Percentiles rank a stretch among this genome's conserved stretches.
Evolutionary conservation across 352 stramenopile genomes (phyloP).

Genomic region (Phytophthora pistaciae): DNA sequence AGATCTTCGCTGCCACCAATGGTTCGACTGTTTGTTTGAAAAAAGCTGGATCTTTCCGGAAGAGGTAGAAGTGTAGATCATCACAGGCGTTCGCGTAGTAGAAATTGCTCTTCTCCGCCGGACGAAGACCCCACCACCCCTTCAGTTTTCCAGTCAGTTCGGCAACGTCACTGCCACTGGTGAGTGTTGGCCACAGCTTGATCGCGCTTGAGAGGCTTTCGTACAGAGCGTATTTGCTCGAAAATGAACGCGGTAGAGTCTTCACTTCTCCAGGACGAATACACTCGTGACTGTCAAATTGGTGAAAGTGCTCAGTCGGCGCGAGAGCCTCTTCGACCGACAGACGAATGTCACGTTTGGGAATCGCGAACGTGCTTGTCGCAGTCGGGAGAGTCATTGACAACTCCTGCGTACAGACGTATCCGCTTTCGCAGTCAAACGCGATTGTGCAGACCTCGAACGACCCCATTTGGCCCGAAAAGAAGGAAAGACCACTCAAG

Average conservation of each 20-base stretch:
- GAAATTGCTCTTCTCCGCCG: conserved; percentile 34
- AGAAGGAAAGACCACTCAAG: conserved; percentile 22
- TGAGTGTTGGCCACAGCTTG: conserved; percentile 41
- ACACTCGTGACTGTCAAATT: conserved; percentile 46
- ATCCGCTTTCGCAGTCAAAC: conserved; percentile 32
- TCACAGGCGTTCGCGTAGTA: conserved; percentile 59
- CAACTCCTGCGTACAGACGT: conserved; percentile 32
- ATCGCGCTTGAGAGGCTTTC: conserved; percentile 41
- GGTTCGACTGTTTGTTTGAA: conserved; percentile 49
- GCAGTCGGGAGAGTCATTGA: conserved; percentile 22
- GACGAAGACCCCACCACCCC: conserved; percentile 33
- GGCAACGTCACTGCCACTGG: conserved; percentile 19
- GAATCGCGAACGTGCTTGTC: conserved; percentile 9
- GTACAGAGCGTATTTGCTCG: conserved; percentile 56
- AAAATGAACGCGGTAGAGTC: conserved; percentile 34
- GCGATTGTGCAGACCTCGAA: conserved; percentile 51
- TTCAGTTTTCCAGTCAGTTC: conserved; percentile 44
- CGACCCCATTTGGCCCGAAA: conserved; percentile 20
- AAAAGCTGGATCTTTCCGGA: conserved; percentile 56
- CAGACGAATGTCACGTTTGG: conserved; percentile 43
- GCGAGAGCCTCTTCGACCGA: conserved; percentile 32
- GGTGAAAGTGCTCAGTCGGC: conserved; percentile 44
- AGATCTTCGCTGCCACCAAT: conserved; percentile 51
- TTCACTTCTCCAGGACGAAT: conserved; percentile 32
- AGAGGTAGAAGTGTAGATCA: conserved; percentile 70